A percentile compares a stretch with the other conserved stretches of the same genome.
Conservation (phyloP, 2,329 filamentous ascomycete species). For the Penicillium sp. region DNA sequence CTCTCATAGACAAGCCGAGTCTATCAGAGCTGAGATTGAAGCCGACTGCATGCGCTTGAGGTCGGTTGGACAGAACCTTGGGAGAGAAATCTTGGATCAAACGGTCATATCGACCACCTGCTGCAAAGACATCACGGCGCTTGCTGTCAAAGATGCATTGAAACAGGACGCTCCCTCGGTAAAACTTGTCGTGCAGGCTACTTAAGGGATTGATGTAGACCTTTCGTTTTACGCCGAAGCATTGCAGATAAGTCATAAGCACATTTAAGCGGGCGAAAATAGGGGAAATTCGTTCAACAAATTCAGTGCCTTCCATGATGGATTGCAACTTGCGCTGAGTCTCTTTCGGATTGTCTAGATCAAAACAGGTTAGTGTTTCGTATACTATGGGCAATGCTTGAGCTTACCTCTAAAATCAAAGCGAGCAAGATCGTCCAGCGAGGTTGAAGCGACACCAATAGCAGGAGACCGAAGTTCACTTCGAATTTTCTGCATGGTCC, state of each 20-base stretch:
- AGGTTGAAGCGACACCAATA: conserved; percentile 81
- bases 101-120: conserved; percentile 88
- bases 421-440: conserved; percentile 80
- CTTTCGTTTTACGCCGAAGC: conserved; percentile 71
- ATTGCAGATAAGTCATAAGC: conserved; percentile 72
- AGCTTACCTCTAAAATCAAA: conserved; percentile 81
- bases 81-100: conserved; percentile 81
- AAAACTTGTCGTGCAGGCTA: conserved; percentile 90
- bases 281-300: conserved; percentile 50
- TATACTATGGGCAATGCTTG: conserved; percentile 33
- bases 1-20: conserved; percentile 62
- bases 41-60: conserved; percentile 79
- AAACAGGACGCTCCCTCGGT: conserved; percentile 79
- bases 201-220: conserved; percentile 81
- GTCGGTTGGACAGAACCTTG: conserved; percentile 60
- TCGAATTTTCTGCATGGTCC: conserved; percentile 79
- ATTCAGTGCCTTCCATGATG: conserved; percentile 55
- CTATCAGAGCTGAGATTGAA: conserved; percentile 89
- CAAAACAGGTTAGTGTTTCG: conserved; percentile 51
- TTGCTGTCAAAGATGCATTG: conserved; percentile 87
- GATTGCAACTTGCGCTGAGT: conserved; percentile 62
- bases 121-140: conserved; percentile 78
- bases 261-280: conserved; percentile 75
- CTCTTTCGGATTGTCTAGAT: conserved; percentile 67
- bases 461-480: conserved; percentile 76